Base-by-base conservation (phyloP, 176 grass and related monocot species). In the Carex scoparia region DNA sequence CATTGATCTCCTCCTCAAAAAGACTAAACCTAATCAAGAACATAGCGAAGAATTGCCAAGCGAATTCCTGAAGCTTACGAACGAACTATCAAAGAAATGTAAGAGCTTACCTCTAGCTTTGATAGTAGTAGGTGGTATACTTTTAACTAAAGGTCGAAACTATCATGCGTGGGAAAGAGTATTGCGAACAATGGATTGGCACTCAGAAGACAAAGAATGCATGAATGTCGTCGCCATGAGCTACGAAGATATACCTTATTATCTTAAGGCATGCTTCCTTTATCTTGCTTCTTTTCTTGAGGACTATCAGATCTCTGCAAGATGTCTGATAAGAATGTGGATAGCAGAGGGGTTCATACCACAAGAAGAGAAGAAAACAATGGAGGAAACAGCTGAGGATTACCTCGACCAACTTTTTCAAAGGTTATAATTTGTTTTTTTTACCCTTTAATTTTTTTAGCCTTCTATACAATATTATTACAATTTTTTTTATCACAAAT, bases 181-280 rank as follows among this genome's bases (percentile, higher is more conserved):
- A 18, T 61, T n/a, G 18, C 60, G 19, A 19, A 61, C 60, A 5
- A 61, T 61, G 60, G 15, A 61, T 61, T 61, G 60, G 60, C 60
- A 61, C 60, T 61, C 60, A 61, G 18, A 61, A 5, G 60, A 53
- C 40, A 65, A 27, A 81, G 87, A 14, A 76, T 88, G 51, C 86
- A 54, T 12, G 23, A n/a, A 51, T 74, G 86, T 72, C 72, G 84
- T 15, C 1, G 44, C 35, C 61, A 86, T 10, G 60, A 74, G 84
- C 58, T 92, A 92, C 23, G 69, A 88, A 86, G 86, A 88, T 65
- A 79, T 91, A 10, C 89, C 86, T 2, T 84, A 91, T 40, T 9
- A 86, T 91, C 54, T 88, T 60, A 91, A 91, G 63, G 65, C 89
- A 13, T 91, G 89, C 40, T 85, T 88, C 13, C 53, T 91, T 8